These are phyloP conservation scores for Eimeria sp. DNA, from an alignment of 169 alveolate species.

Conservation along the genomic window DNA sequence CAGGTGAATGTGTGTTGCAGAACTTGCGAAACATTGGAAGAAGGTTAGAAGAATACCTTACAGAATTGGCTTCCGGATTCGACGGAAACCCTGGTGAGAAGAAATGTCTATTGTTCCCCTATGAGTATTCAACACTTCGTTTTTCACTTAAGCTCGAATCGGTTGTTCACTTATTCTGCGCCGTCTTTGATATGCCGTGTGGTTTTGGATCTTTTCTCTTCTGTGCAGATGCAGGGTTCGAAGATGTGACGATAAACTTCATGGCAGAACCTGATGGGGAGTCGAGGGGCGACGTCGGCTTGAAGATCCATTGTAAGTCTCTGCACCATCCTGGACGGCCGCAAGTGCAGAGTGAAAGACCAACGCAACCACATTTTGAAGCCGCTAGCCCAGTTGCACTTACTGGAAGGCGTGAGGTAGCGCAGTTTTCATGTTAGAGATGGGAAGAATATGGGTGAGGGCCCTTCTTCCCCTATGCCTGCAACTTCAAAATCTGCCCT, in stretches of 20 bases:
- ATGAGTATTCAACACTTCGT: neutral
- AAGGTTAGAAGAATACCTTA: neutral
- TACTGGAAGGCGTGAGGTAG: neutral
- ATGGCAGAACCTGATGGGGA: neutral
- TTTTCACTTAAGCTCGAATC: neutral
- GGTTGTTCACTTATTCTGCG: neutral
- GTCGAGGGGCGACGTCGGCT: neutral
- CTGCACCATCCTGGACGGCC: neutral
- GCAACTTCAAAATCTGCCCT: neutral
- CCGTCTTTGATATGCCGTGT: neutral
- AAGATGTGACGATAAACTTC: neutral
- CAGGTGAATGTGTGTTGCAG: neutral
- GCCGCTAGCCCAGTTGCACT: neutral
- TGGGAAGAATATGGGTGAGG: neutral
- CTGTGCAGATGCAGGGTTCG: neutral
- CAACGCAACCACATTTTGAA: no score
- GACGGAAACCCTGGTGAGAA: neutral
- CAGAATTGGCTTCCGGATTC: neutral
- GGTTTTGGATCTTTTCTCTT: neutral
- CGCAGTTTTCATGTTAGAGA: neutral
- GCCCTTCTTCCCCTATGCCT: neutral
- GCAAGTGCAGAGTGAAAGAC: neutral
- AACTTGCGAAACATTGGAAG: neutral
- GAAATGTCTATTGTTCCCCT: neutral
- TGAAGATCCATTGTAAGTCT: neutral